A percentile compares a stretch with the other conserved stretches of the same genome.
Evolutionary conservation across 2,329 filamentous ascomycete species (phyloP).

Genomic region (Epichloe sp.): DNA sequence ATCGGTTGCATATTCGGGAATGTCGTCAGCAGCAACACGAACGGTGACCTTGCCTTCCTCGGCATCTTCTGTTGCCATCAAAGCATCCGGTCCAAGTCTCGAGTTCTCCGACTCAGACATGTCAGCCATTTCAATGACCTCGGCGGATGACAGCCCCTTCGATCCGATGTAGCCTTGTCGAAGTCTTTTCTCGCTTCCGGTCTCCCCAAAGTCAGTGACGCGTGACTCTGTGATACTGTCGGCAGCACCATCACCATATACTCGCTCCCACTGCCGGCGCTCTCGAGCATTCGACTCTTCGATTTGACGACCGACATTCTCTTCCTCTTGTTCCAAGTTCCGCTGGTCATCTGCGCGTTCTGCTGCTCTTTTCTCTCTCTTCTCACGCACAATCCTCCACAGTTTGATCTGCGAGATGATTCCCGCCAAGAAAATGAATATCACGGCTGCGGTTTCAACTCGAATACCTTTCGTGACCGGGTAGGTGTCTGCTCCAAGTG

Average conservation of each 20-base stretch:
- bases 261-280: conserved; percentile 59
- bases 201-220: conserved; percentile 39
- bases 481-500: conserved; percentile 61
- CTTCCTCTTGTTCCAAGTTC: conserved; percentile 51
- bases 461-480: conserved; percentile 76
- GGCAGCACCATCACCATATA: conserved; percentile 50
- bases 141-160: conserved; percentile 23
- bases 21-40: conserved; percentile 37
- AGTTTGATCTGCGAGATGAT: conserved; percentile 75
- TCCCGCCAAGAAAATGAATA: conserved; percentile 63
- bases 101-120: conserved; percentile 22
- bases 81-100: conserved; percentile 20
- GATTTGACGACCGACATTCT: conserved; percentile 53
- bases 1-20: conserved; percentile 14
- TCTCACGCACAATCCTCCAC: conserved; percentile 66
- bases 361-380: conserved; percentile 38
- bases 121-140: conserved; percentile 45
- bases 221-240: conserved; percentile 23
- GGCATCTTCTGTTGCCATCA: conserved; percentile 29
- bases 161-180: conserved; percentile 22
- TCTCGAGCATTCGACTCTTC: conserved; percentile 50
- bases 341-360: conserved; percentile 36
- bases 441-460: conserved; percentile 67
- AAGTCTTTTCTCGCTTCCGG: conserved; percentile 32
- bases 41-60: conserved; percentile 37